Evolutionary conservation across 495 filamentous ascomycete genomes (phyloP).

Genomic region (Neurospora africana): DNA sequence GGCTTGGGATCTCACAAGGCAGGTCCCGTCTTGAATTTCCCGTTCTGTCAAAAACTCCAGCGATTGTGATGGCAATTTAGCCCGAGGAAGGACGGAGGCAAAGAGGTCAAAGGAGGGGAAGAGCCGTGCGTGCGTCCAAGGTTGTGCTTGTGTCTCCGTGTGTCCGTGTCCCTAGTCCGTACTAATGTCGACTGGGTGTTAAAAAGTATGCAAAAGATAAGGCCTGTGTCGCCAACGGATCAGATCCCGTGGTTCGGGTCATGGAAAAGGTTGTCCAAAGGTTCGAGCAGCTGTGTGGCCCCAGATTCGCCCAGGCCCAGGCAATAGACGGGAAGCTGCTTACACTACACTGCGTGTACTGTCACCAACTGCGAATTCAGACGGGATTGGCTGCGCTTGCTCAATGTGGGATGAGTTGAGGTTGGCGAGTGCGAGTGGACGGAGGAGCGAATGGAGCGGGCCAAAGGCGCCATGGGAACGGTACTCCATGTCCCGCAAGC

Average conservation of each 20-base stretch:
- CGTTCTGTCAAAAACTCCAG: not conserved
- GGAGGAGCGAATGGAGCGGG: not conserved
- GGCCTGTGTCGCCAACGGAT: not conserved
- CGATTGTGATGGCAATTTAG: not conserved
- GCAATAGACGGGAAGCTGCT: not conserved
- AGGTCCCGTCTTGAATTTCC: not conserved
- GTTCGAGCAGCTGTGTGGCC: not conserved
- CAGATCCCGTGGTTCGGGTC: not conserved
- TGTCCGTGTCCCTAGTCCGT: not conserved
- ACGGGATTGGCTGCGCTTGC: not conserved
- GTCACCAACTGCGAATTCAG: not conserved
- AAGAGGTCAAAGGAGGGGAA: not conserved
- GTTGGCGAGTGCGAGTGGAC: not conserved
- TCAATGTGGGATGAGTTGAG: not conserved
- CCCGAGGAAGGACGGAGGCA: not conserved
- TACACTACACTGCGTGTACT: not conserved
- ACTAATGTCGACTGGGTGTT: not conserved
- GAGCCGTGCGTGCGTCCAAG: not conserved
- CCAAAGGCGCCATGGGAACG: not conserved
- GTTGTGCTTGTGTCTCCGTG: not conserved
- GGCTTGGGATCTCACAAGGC: not conserved
- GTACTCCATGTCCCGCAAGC: not conserved
- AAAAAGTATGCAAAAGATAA: not conserved
- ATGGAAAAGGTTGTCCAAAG: not conserved
- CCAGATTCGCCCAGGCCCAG: not conserved